Base-by-base conservation (phyloP, 106 monocot species). In the Posidonia australis region DNA sequence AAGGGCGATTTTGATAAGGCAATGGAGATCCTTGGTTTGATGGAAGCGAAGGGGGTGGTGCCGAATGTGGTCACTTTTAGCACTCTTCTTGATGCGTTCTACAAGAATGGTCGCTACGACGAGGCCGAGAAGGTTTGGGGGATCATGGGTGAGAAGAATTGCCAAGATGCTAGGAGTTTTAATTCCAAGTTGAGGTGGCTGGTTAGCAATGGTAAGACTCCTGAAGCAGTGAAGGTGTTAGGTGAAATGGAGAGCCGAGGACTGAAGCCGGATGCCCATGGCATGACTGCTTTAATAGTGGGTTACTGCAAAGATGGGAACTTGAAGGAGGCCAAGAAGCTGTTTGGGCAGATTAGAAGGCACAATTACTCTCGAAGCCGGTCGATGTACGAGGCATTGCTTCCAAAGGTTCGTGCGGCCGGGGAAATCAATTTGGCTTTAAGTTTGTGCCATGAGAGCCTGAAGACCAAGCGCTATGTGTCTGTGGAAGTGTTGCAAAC, bases 381-480 rank as follows among this genome's bases (percentile, higher is more conserved):
- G 47, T 53, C 54, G 56, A 84, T 81, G 13, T 91, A 77, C 49
- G 69, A 67, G 51, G 30, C 51, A 1, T 46, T 86, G 62, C 48
- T 91, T 17, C 86, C 86, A 1, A 31, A 17, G 54, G 74, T 86
- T 9, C 72, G 71, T 12, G 62, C 77, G 26, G 67, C 69, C 3
- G 78, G 77, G 44, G 80, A 91, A 31, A 43, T 91, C 14, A 79
- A 91, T 24, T 24, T 69, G 55, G 90, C 90, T 58, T 32, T 86
- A 25, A 70, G 47, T 51, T 26, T 78, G 69, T 83, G 83, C 47
- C 72, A 74, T 45, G 86, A 91, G 46, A 73, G 70, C 53, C 49
- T 84, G 62, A 81, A 66, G 18, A 58, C 60, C 13, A 70, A 54
- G 22, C 68, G 69, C 32, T 65, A 32, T 53, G 67, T 75, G 13